Evolutionary conservation across 2,329 filamentous ascomycete genomes (phyloP).

Genomic region (Exophiala oligosperma): DNA sequence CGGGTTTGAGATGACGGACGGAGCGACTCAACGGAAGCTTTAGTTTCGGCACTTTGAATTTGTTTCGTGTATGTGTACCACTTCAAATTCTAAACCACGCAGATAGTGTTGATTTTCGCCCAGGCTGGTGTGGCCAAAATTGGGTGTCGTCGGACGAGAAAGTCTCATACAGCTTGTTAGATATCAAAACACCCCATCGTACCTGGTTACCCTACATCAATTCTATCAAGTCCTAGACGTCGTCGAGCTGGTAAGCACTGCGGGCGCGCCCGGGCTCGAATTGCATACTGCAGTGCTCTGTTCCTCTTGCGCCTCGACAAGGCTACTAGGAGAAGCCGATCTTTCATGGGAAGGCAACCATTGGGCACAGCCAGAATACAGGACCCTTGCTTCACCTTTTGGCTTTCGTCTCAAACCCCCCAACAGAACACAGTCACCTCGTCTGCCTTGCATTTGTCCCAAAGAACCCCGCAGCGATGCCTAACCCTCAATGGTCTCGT

Average conservation of each 20-base stretch:
- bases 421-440: neutral
- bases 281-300: neutral
- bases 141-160: too few species aligned
- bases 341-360: neutral
- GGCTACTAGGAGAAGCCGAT: neutral
- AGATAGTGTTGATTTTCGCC: too few species aligned
- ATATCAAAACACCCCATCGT: too few species aligned
- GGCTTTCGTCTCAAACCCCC: too few species aligned
- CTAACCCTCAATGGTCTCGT: neutral
- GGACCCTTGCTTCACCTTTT: neutral
- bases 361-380: neutral
- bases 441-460: neutral
- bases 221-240: neutral
- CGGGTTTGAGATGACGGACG: conserved; percentile 11
- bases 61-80: too few species aligned
- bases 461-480: neutral
- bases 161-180: too few species aligned
- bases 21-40: neutral
- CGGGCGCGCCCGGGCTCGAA: too few species aligned
- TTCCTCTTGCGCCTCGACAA: neutral
- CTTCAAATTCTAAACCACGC: too few species aligned
- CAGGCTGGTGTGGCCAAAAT: too few species aligned
- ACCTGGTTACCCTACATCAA: neutral
- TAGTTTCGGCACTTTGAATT: too few species aligned
- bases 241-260: neutral